Evolutionary conservation across 208 protist genomes (phyloP), one percentile per base, ranked within the genome.

Genomic region (Crithidia fasciculata): DNA sequence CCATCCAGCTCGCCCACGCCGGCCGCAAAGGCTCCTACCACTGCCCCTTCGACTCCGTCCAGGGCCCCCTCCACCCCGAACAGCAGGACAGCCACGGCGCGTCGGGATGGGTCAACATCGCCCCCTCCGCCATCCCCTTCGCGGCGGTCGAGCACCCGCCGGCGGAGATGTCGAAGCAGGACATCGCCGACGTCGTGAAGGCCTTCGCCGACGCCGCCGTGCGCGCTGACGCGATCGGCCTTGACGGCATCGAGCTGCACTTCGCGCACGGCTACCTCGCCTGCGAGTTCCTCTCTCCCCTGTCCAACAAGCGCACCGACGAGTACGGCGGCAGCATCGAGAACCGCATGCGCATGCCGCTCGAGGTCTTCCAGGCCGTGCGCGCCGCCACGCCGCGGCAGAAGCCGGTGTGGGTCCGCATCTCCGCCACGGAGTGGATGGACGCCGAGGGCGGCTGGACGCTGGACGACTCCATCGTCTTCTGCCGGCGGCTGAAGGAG

Each of bases 221-320:
- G 63, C 76, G 89, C 3, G 87, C 89, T 41, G 36, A 69, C 40
- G 69, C 66, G 47, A 82, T 81, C 8, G 90, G 90, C 5, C 90
- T 94, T 49, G 88, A 93, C 66, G 93, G 88, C 50, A 80, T 97
- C 5, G 90, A 97, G 80, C 68, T 95, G 47, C 91, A 94, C 82
- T 78, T 78, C n/a, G 80, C 80, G 28, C 82, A 97, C 68, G 91
- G 93, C 45, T 95, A 95, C 65, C 83, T 97, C 18, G 82, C 94
- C 61, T 87, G 94, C 69, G 67, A 95, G 72, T 97, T 96, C 57
- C 64, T 94, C 28, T 83, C 74, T 9, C 39, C 54, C 36, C 65
- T 80, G 36, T 84, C 80, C 10, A 97, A 97, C 78, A 67, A 80
- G 37, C 87, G 93, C 65, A 96, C 82, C 28, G 93, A 96, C 60